Evolutionary conservation across 345 rosid species (phyloP).

Genomic region (Pistacia integerrima): DNA sequence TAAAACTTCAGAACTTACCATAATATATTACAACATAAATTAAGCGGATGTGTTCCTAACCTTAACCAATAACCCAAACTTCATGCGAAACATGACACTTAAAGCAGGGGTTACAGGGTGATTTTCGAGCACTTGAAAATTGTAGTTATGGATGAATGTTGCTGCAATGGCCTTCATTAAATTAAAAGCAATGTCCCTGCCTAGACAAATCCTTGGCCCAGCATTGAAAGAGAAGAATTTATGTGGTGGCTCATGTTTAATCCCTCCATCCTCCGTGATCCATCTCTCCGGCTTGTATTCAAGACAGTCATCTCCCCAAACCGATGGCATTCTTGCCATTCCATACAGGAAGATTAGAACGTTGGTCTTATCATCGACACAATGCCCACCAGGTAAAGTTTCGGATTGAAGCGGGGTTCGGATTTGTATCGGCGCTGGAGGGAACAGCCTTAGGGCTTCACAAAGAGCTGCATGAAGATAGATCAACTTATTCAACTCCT

Average conservation of each 20-base stretch:
- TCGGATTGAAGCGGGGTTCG: background rate
- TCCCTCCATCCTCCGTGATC: constrained; percentile 19
- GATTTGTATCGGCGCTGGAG: background rate
- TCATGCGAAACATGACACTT: constrained; percentile 30
- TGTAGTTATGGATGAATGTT: constrained; percentile 16
- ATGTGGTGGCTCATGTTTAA: constrained; percentile 28
- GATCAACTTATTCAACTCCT: constrained; percentile 13
- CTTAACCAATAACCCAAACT: constrained; percentile 30
- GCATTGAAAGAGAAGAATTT: constrained; percentile 30
- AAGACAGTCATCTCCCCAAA: constrained; percentile 23
- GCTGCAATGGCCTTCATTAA: constrained; percentile 31
- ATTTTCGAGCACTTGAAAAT: constrained; percentile 23
- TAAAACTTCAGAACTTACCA: background rate
- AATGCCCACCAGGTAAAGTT: constrained; percentile 8
- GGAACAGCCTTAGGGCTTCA: constrained; percentile 19
- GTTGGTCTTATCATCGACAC: background rate
- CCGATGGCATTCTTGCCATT: constrained; percentile 13
- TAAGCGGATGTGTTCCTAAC: constrained; percentile 7
- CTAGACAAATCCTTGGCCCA: constrained; percentile 37
- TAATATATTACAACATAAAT: background rate
- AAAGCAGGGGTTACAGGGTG: constrained; percentile 18
- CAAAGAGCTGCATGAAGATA: constrained; percentile 26
- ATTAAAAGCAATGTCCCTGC: constrained; percentile 29
- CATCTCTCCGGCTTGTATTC: constrained; percentile 42
- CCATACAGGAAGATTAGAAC: background rate